Conservation (phyloP, 179 eudicot genomes). For the Kewa caespitosa region DNA sequence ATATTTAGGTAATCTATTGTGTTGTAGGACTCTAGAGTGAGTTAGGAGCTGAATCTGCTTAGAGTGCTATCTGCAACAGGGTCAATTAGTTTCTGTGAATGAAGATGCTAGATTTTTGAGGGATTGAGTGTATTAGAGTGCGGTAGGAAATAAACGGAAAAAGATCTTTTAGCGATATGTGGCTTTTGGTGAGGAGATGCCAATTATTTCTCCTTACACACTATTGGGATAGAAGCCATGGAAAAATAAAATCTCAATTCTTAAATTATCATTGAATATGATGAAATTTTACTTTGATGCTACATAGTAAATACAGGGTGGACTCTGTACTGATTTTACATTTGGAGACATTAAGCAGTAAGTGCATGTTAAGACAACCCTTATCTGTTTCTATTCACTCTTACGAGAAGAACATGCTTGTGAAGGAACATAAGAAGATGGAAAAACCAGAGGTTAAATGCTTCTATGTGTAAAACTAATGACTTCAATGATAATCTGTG, state of each 20-base stretch:
- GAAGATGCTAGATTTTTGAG: neutral
- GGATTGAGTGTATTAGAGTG: too few species aligned
- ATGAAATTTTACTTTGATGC: neutral
- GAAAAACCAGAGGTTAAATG: neutral
- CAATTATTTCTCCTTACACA: too few species aligned
- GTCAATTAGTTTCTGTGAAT: neutral
- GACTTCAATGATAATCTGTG: neutral
- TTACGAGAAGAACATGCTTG: neutral
- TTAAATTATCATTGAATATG: neutral
- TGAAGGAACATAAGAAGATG: neutral
- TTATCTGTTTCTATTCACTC: neutral
- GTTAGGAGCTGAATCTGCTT: neutral
- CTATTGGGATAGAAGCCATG: neutral
- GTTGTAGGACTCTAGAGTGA: neutral
- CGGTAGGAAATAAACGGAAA: too few species aligned
- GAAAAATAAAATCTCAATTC: constrained; percentile 7
- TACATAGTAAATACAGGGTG: neutral
- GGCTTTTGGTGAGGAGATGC: too few species aligned
- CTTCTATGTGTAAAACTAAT: neutral
- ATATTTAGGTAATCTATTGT: neutral
- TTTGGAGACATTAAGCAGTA: neutral
- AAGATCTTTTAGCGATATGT: neutral
- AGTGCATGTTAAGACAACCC: neutral
- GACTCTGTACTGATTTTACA: neutral
- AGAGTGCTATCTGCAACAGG: neutral